These are phyloP conservation scores for Uromyces viciae-fabae DNA, from an alignment of 1,284 basidiomycete genomes.

Conservation along the genomic window DNA sequence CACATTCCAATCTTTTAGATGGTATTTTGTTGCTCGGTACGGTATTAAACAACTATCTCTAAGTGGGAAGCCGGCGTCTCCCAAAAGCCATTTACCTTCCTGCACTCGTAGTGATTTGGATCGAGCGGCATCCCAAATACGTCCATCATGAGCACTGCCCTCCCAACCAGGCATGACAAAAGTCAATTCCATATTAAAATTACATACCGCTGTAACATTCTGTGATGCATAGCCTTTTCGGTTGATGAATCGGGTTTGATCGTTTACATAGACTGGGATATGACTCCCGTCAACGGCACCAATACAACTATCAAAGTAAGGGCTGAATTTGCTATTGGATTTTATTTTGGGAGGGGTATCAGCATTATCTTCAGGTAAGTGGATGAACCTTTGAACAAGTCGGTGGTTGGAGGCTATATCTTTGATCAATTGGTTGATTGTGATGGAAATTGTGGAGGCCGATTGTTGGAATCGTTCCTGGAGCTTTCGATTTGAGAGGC, in stretches of 20 bases:
- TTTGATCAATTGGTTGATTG: background rate
- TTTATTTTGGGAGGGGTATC: background rate
- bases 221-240: no score
- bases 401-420: background rate
- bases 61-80: background rate
- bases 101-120: background rate
- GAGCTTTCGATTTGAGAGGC: constrained; percentile 10
- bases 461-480: background rate
- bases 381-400: background rate
- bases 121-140: background rate
- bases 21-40: background rate
- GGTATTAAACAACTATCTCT: constrained; percentile 1
- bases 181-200: constrained; percentile 18
- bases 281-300: background rate
- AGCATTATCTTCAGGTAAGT: no score
- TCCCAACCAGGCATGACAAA: constrained; percentile 22
- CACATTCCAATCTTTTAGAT: constrained; percentile 2
- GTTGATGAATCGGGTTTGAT: no score
- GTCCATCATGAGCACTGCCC: constrained; percentile 3
- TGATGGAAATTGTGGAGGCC: background rate
- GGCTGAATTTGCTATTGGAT: background rate
- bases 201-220: background rate
- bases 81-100: background rate
- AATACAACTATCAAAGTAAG: background rate
- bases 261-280: background rate